phyloP scores from a whole-genome alignment of 2,329 filamentous ascomycete species.

The Leptographium radiaticola region DNA sequence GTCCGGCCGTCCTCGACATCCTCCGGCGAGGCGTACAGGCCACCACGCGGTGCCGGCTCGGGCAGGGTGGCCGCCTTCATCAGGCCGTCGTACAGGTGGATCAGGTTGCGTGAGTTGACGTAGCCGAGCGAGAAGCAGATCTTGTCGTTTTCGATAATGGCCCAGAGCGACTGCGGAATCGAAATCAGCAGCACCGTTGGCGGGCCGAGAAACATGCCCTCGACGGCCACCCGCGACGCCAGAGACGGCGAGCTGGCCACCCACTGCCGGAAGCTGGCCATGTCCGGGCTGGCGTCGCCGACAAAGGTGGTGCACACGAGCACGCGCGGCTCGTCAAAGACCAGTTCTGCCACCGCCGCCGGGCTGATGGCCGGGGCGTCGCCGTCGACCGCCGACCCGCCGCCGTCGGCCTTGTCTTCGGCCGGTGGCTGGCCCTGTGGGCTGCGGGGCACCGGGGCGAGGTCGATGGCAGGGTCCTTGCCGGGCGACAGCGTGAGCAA shows the following conservation, averaged over 20 bases:
- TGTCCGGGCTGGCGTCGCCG: constrained; percentile 50
- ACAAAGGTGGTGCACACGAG: constrained; percentile 55
- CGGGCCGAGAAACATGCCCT: constrained; percentile 55
- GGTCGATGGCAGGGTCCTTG: constrained; percentile 37
- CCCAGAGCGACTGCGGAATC: constrained; percentile 52
- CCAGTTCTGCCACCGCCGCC: constrained; percentile 37
- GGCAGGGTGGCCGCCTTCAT: constrained; percentile 27
- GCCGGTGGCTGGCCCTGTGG: constrained; percentile 3
- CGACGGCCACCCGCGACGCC: constrained; percentile 46
- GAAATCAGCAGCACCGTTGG: constrained; percentile 54
- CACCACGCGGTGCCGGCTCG: constrained; percentile 10
- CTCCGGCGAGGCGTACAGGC: constrained; percentile 27
- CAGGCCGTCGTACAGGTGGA: constrained; percentile 47
- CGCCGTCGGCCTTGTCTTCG: constrained; percentile 11
- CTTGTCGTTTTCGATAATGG: constrained; percentile 51
- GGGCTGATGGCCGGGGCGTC: constrained; percentile 33
- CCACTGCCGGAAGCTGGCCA: constrained; percentile 55
- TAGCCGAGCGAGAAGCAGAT: constrained; percentile 54
- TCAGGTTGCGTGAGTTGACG: constrained; percentile 55
- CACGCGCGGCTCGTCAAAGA: constrained; percentile 50
- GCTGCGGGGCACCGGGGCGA: constrained; percentile 31
- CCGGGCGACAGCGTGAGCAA: constrained; percentile 43
- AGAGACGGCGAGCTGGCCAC: constrained; percentile 44
- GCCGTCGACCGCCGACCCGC: constrained; percentile 4
- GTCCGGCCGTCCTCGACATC: constrained; percentile 45